These are phyloP conservation scores for Pythium biforme DNA, from an alignment of 352 stramenopile species.

Conservation along the genomic window DNA sequence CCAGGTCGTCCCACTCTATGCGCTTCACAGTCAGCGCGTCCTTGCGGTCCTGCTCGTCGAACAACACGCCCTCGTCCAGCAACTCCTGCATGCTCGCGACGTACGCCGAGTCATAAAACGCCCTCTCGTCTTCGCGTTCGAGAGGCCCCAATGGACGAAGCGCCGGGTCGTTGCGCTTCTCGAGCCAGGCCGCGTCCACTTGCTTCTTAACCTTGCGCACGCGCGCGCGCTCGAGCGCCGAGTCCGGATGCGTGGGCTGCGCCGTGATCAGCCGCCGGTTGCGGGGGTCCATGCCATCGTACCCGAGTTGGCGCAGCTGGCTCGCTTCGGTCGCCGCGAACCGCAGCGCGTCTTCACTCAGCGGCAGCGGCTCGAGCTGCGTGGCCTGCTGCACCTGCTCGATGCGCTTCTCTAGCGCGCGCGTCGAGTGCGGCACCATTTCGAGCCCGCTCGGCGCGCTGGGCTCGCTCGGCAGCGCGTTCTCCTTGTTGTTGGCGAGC, in stretches of 20 bases:
- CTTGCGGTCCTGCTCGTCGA: slow-evolving; percentile 35
- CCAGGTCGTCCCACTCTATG: slow-evolving; percentile 17
- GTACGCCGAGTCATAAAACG: slow-evolving; percentile 50
- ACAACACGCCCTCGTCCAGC: slow-evolving; percentile 38
- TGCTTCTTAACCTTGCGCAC: slow-evolving; percentile 67
- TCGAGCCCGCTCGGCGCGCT: background rate
- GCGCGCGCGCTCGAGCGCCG: slow-evolving; percentile 43
- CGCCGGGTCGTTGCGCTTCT: slow-evolving; percentile 44
- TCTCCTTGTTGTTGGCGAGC: slow-evolving; percentile 24
- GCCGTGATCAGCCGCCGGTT: background rate
- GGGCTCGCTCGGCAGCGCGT: background rate
- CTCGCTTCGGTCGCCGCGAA: slow-evolving; percentile 59
- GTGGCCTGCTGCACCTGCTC: slow-evolving; percentile 17
- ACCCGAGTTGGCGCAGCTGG: slow-evolving; percentile 25
- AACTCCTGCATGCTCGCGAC: slow-evolving; percentile 35
- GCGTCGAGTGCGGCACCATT: slow-evolving; percentile 40
- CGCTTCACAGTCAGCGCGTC: slow-evolving; percentile 1
- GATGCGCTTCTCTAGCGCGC: slow-evolving; percentile 35
- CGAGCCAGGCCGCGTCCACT: slow-evolving; percentile 59
- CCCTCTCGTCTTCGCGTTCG: slow-evolving; percentile 46
- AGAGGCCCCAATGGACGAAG: slow-evolving; percentile 48
- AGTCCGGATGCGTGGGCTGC: slow-evolving; percentile 16
- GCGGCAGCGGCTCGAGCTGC: slow-evolving; percentile 3
- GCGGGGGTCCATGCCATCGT: slow-evolving; percentile 12
- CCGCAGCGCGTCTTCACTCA: slow-evolving; percentile 38